Base-by-base conservation (phyloP, 2,329 filamentous ascomycete species). In the Fusarium abutilonis region DNA sequence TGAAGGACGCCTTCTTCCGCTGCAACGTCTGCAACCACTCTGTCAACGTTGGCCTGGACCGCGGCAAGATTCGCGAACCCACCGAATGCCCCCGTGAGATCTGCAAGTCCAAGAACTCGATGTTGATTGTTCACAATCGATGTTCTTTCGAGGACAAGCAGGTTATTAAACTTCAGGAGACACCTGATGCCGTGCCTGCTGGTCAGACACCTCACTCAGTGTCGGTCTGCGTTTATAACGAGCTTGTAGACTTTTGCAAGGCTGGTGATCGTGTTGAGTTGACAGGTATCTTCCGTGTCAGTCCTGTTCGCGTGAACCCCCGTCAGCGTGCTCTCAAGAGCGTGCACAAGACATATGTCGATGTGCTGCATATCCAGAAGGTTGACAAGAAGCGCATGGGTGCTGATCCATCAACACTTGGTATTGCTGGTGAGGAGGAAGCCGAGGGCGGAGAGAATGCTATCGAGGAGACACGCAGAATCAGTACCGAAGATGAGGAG, bases 1-100 rank as follows among this genome's bases (percentile, higher is more conserved):
- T 99, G 96, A 97, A 96, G 78, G 92, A 97, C 74, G 95, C 95
- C 1, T 97, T 97, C 79, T 99, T 99, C 86, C 90, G 92, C 63
- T 99, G 95, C 79, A 91, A 92, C 56, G 87, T 94, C 23, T 99
- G 95, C 78, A 92, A 93, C 71, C 92, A 97, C 77, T 94, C 91
- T 4, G 87, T 96, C 60, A 91, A 90, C 63, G 92, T 97, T 51
- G 90, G 93, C 53, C 90, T 99, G 70, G 95, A 99, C 74, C 90
- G 95, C 71, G 95, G 96, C 75, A 95, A 94, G 79, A 99, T 99
- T 71, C 89, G 92, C 19, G 95, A 99, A 76, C 95, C 95, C 2
- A 97, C 92, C 1, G 85, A 89, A 68, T 99, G 95, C 74, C 92
- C 93, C 19, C 89, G 95, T 51, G 82, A 86, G 21, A 86, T 90